These are phyloP conservation scores for Prunella vulgaris DNA, from an alignment of 257 asterid genomes.

Conservation along the genomic window DNA sequence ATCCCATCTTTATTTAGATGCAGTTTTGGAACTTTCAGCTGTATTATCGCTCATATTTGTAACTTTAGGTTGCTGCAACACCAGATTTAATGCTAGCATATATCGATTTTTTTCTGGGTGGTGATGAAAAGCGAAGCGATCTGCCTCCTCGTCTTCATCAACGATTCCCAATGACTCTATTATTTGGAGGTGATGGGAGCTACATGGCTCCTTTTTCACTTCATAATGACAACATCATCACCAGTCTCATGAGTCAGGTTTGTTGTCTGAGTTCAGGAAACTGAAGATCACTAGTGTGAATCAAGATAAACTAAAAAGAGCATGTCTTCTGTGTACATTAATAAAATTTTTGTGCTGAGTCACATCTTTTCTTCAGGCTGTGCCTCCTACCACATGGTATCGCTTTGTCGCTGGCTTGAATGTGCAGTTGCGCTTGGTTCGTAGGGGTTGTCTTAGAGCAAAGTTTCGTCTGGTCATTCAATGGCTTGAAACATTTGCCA, in stretches of 20 bases:
- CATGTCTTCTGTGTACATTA: neutral
- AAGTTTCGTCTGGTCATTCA: slow-evolving; percentile 68
- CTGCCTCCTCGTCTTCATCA: slow-evolving; percentile 80
- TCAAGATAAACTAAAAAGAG: neutral
- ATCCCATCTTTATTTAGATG: neutral
- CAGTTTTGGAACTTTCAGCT: slow-evolving; percentile 4
- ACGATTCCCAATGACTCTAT: slow-evolving; percentile 77
- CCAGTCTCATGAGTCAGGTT: slow-evolving; percentile 99
- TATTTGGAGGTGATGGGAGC: slow-evolving; percentile 97
- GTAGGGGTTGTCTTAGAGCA: slow-evolving; percentile 67
- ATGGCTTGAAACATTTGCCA: slow-evolving; percentile 83
- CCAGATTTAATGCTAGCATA: slow-evolving; percentile 93
- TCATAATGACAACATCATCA: slow-evolving; percentile 75
- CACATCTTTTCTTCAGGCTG: slow-evolving; percentile 47
- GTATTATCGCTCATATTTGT: slow-evolving; percentile 16
- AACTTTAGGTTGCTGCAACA: slow-evolving; percentile 86
- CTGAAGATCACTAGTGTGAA: slow-evolving; percentile 13
- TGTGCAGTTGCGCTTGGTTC: slow-evolving; percentile 85
- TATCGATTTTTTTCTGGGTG: slow-evolving; percentile 93
- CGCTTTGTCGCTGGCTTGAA: slow-evolving; percentile 98
- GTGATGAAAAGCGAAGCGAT: slow-evolving; percentile 93
- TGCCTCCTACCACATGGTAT: slow-evolving; percentile 93
- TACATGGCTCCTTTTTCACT: slow-evolving; percentile 89
- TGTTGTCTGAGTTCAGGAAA: slow-evolving; percentile 21
- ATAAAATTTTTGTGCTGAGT: neutral